Percentiles rank a stretch among this genome's conserved stretches.
phyloP scores from a whole-genome alignment of 148 eudicot genomes.

The Chenopodium suecicum region DNA sequence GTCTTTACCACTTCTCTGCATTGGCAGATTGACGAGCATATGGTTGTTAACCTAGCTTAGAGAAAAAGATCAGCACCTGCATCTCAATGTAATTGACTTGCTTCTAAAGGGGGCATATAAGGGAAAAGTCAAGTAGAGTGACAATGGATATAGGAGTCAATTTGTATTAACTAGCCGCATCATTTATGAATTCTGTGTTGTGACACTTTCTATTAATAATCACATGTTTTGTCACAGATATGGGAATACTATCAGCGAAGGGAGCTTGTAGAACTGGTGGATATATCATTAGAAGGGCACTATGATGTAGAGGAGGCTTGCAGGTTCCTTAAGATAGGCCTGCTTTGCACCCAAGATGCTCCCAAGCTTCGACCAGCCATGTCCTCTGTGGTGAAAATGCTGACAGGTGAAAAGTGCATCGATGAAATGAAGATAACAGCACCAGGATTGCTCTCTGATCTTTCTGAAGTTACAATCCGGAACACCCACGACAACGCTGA shows the following conservation, averaged over 20 bases:
- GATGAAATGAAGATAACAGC: constrained; percentile 26
- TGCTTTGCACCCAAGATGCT: constrained; percentile 54
- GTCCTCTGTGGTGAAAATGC: constrained; percentile 52
- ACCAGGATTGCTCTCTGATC: constrained; percentile 47
- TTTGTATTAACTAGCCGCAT: background rate
- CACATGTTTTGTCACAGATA: constrained; percentile 24
- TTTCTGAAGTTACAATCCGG: constrained; percentile 32
- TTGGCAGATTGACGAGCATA: background rate
- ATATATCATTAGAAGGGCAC: constrained; percentile 33
- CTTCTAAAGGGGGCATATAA: background rate
- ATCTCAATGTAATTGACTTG: background rate
- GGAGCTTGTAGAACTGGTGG: constrained; percentile 36
- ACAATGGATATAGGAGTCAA: background rate
- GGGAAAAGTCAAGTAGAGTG: background rate
- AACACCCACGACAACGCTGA: constrained; percentile 1
- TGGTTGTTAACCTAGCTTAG: background rate
- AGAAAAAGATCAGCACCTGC: background rate
- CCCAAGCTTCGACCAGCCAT: constrained; percentile 49
- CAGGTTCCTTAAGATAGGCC: constrained; percentile 43
- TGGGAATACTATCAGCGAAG: constrained; percentile 38
- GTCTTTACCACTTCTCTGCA: background rate
- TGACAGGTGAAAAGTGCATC: constrained; percentile 28
- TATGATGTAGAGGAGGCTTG: constrained; percentile 45
- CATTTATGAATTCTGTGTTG: background rate
- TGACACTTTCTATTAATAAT: background rate